Evolutionary conservation across 2,329 filamentous ascomycete genomes (phyloP).

Genomic region (Fusarium camptoceras): DNA sequence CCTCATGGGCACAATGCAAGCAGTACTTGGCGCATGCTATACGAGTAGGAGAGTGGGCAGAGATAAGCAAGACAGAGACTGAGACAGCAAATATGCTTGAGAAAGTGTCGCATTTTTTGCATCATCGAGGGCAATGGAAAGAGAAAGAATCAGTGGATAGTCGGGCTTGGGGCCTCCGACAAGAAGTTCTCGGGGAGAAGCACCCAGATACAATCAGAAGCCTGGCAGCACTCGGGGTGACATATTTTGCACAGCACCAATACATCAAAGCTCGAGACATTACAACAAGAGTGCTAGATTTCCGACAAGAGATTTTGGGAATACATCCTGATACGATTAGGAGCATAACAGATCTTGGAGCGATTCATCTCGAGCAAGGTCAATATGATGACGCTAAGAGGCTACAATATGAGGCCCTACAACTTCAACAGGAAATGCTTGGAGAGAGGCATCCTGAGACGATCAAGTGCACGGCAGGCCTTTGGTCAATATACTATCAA

Average conservation of each 20-base stretch:
- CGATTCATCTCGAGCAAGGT: background rate
- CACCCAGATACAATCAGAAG: background rate
- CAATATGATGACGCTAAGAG: background rate
- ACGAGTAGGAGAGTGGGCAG: background rate
- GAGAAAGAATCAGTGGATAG: background rate
- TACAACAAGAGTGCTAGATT: background rate
- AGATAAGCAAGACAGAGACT: background rate
- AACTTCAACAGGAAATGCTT: background rate
- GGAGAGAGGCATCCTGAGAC: background rate
- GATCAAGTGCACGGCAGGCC: background rate
- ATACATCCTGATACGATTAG: background rate
- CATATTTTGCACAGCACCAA: background rate
- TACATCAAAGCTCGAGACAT: background rate
- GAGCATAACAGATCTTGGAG: background rate
- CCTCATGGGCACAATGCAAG: background rate
- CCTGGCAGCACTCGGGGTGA: background rate
- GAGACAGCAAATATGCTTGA: background rate
- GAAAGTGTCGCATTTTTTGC: accelerated
- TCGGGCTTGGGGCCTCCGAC: background rate
- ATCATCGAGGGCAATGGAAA: accelerated
- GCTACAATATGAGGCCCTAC: background rate
- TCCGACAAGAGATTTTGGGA: background rate
- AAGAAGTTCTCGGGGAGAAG: background rate
- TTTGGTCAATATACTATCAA: background rate
- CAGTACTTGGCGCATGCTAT: background rate